Conservation (phyloP, 1,284 basidiomycete genomes). For the Trichosporon coremiiforme region DNA sequence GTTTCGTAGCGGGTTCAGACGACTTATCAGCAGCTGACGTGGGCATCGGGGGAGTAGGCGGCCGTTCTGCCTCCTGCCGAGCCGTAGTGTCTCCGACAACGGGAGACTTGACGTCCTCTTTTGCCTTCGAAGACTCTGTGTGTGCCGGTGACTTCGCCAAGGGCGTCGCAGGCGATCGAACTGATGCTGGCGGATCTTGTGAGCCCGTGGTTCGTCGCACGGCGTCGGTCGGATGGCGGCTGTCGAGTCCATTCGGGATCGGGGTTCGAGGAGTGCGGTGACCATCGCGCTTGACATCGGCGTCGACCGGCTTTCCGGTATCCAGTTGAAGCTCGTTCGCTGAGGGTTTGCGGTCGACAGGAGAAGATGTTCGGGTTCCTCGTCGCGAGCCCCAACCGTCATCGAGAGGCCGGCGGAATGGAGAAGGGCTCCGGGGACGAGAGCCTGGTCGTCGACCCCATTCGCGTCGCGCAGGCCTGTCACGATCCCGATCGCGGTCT, state of each 20-base stretch:
- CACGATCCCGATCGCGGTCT: conserved; percentile 30
- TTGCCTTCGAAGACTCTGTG: neutral
- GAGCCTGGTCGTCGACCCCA: conserved; percentile 29
- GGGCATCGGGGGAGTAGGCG: neutral
- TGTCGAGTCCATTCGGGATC: neutral
- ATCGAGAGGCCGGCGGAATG: conserved; percentile 21
- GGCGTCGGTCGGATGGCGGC: neutral
- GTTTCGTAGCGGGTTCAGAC: neutral
- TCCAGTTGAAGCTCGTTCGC: conserved; percentile 10
- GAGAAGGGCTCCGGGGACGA: conserved; percentile 25
- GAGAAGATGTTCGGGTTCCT: neutral
- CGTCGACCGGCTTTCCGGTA: neutral
- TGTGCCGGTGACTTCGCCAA: neutral
- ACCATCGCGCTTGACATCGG: neutral
- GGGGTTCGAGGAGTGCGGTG: conserved; percentile 3
- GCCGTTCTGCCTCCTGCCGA: neutral
- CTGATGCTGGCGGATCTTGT: neutral
- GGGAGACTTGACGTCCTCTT: neutral
- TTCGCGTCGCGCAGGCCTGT: conserved; percentile 23
- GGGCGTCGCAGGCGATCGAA: neutral
- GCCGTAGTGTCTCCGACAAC: neutral
- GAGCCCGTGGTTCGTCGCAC: neutral
- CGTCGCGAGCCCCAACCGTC: conserved; percentile 23
- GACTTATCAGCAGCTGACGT: neutral
- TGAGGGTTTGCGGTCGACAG: conserved; percentile 11